A percentile compares a stretch with the other conserved stretches of the same genome.
Conservation (phyloP, 2,329 filamentous ascomycete genomes). For the Phialophora macrospora region DNA sequence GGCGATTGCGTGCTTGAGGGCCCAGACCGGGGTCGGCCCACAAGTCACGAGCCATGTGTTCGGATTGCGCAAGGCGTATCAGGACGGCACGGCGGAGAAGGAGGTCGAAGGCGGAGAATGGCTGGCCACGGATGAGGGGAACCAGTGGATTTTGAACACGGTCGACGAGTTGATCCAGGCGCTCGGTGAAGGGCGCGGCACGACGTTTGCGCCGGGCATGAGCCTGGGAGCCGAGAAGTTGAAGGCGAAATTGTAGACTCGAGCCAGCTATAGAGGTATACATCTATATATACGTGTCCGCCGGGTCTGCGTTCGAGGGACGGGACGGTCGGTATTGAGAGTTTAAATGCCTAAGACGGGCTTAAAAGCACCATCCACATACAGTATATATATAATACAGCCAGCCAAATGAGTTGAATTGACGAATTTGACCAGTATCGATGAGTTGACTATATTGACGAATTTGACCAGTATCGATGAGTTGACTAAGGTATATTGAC, state of each 20-base stretch:
- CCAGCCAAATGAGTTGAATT: no score
- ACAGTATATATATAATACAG: no score
- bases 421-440: no score
- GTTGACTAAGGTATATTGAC: no score
- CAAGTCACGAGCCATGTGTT: conserved; percentile 83
- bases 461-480: no score
- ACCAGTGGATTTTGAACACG: conserved; percentile 65
- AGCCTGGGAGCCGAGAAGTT: conserved; percentile 46
- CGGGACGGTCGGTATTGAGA: not conserved
- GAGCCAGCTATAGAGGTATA: not conserved
- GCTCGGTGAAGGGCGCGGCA: conserved; percentile 55
- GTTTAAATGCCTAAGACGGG: not conserved
- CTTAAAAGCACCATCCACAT: not conserved
- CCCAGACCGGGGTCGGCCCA: conserved; percentile 80
- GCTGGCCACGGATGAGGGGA: conserved; percentile 69
- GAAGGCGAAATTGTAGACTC: conserved; percentile 29
- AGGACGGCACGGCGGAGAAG: conserved; percentile 64
- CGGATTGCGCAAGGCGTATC: conserved; percentile 75
- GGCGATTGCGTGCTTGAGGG: conserved; percentile 73
- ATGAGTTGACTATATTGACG: no score
- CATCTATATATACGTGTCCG: not conserved
- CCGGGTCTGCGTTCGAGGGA: not conserved
- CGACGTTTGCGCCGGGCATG: conserved; percentile 61
- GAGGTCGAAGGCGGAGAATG: conserved; percentile 61
- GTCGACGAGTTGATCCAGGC: conserved; percentile 65